A percentile compares a stretch with the other conserved stretches of the same genome.
Conservation (phyloP, 345 rosid genomes). For the Diplotaxis tenuifolia region DNA sequence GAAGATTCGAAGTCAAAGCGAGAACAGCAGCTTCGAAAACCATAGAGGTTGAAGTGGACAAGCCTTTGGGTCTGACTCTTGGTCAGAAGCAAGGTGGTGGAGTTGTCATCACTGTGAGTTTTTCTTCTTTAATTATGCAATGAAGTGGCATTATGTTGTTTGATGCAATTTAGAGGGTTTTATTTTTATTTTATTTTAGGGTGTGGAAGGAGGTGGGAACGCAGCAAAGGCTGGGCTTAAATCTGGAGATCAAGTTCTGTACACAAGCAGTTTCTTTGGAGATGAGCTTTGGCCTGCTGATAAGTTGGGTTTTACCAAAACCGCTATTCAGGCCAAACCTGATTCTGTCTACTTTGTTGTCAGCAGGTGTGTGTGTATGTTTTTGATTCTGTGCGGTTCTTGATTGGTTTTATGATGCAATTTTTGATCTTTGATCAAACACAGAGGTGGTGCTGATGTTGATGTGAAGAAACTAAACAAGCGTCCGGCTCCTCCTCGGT, state of each 20-base stretch:
- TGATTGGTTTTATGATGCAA: constrained; percentile 3
- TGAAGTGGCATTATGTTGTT: not conserved
- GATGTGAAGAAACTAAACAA: constrained; percentile 84
- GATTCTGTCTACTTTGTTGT: constrained; percentile 92
- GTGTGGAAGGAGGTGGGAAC: constrained; percentile 90
- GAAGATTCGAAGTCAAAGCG: constrained; percentile 55
- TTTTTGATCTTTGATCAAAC: constrained; percentile 12
- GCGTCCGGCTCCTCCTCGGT: constrained; percentile 97
- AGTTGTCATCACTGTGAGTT: constrained; percentile 82
- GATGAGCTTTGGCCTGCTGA: constrained; percentile 99
- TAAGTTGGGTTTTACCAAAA: constrained; percentile 93
- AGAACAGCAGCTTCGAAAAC: constrained; percentile 71
- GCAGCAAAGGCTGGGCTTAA: constrained; percentile 94
- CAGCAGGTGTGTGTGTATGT: constrained; percentile 54
- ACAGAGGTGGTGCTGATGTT: constrained; percentile 86
- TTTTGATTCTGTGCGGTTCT: not conserved
- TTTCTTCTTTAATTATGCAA: not conserved
- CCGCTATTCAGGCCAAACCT: constrained; percentile 97
- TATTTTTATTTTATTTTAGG: constrained; percentile 38
- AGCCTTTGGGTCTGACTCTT: constrained; percentile 87
- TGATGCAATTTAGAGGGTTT: not conserved
- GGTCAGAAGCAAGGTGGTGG: constrained; percentile 93
- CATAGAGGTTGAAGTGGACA: constrained; percentile 93
- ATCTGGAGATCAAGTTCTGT: constrained; percentile 86
- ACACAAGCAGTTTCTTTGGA: constrained; percentile 98